A percentile compares a stretch with the other conserved stretches of the same genome.
Conservation (phyloP, 768 basidiomycete species). For the Boletus coccyginus region DNA sequence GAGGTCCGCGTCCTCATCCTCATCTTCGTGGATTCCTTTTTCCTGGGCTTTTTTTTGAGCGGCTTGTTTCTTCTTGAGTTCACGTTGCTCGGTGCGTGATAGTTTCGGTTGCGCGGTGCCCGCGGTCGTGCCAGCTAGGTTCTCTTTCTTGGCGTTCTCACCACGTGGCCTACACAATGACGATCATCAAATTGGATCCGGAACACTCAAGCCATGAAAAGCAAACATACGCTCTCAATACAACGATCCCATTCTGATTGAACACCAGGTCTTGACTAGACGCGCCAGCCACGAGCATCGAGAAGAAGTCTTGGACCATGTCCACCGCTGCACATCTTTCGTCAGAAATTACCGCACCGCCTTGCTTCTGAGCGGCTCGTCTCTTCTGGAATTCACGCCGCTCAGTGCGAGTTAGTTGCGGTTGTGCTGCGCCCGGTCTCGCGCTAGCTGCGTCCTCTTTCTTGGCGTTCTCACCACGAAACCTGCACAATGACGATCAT, state of each 20-base stretch:
- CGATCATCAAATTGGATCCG: background rate
- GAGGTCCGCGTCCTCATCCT: constrained; percentile 6
- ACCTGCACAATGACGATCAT: constrained; percentile 6
- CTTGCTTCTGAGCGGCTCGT: constrained; percentile 49
- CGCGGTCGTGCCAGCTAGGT: constrained; percentile 28
- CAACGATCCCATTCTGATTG: constrained; percentile 26
- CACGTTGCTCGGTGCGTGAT: constrained; percentile 68
- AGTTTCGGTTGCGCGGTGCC: constrained; percentile 49
- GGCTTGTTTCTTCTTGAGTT: constrained; percentile 80
- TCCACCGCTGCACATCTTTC: too few species aligned
- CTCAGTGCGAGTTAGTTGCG: constrained; percentile 68
- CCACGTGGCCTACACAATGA: constrained; percentile 16
- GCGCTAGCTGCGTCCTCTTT: constrained; percentile 36
- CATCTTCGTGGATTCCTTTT: constrained; percentile 43
- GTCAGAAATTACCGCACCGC: too few species aligned
- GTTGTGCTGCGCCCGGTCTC: constrained; percentile 30
- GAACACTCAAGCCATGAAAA: constrained; percentile 13
- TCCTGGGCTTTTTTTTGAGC: constrained; percentile 41
- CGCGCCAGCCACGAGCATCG: too few species aligned
- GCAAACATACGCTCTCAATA: background rate
- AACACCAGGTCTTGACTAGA: too few species aligned
- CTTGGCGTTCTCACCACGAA: constrained; percentile 23
- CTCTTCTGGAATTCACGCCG: constrained; percentile 83
- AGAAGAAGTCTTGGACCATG: too few species aligned
- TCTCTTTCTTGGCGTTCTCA: constrained; percentile 33